Evolutionary conservation across 2,329 filamentous ascomycete species (phyloP), one percentile per base, ranked within the genome.

Genomic region (Macrophomina phaseolina): DNA sequence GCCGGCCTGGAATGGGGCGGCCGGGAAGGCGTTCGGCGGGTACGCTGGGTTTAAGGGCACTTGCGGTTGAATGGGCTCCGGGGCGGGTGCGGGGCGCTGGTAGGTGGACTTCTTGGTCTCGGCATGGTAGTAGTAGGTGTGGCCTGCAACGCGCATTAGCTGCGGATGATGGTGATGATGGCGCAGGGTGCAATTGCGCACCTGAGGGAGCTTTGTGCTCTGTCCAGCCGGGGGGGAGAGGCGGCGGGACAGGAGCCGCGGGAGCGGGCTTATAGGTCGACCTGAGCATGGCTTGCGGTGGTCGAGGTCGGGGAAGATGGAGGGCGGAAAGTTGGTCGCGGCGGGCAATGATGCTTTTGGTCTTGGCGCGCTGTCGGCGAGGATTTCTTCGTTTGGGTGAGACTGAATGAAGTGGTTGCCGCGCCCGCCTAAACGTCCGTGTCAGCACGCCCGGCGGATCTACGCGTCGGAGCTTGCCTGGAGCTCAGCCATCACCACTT

Each of bases 31-130:
- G 38, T 66, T 64, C 16, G 60, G 46, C 49, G 32, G 45, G 9
- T 46, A 62, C 2, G 42, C 18, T 30, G 34, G 63, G 45, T 46
- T 56, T n/a, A n/a, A 5, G 28, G 30, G 65, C 14, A 40, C 55
- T 36, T 64, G 67, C 12, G 68, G 58, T 30, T 53, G 67, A 49
- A 51, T 61, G 12, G 64, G 45, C 80, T n/a, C 67, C 36, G 69
- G 51, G 7, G 73, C 67, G 30, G 70, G 61, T 5, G 71, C 65
- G 0, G 94, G 94, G 40, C 92, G 88, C 46, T 86, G 90, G 78
- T 97, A 97, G 51, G 94, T 97, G 0, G 94, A 97, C 73, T 92
- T 87, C 73, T 95, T 93, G 1, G 92, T 94, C 65, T 86, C 83
- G 53, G 89, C 83, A 80, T 97, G 90, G 82, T 96, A 95, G 80